Percentiles rank a stretch among this genome's conserved stretches.
phyloP scores from a whole-genome alignment of 2,329 filamentous ascomycete species.

The Cladosporium oxysporum region DNA sequence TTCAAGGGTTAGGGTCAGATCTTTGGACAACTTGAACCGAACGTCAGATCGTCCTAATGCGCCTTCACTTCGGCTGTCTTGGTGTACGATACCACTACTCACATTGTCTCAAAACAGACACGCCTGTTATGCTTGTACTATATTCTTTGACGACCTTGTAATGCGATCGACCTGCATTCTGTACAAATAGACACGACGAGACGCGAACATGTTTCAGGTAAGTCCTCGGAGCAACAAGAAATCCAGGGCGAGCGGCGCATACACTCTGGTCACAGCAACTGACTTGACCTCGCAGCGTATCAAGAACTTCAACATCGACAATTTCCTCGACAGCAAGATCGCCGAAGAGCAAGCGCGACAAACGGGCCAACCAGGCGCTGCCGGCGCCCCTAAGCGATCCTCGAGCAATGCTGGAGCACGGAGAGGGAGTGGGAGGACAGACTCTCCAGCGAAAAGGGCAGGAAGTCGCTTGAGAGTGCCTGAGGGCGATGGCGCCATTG shows the following conservation, averaged over 20 bases:
- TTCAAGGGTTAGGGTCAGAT: neutral
- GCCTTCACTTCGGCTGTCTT: neutral
- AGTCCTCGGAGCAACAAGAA: neutral
- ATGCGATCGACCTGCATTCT: slow-evolving; percentile 10
- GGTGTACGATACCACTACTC: neutral
- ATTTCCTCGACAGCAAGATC: slow-evolving; percentile 60
- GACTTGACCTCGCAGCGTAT: slow-evolving; percentile 30
- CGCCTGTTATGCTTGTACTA: slow-evolving; percentile 15
- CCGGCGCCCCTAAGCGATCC: slow-evolving; percentile 36
- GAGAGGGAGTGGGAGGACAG: slow-evolving; percentile 43
- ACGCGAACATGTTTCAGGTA: slow-evolving; percentile 22
- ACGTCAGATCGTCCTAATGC: slow-evolving; percentile 1
- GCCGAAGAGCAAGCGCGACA: slow-evolving; percentile 89
- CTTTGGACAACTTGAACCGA: neutral
- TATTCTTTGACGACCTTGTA: slow-evolving; percentile 3
- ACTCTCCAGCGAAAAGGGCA: slow-evolving; percentile 32
- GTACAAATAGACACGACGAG: slow-evolving; percentile 19
- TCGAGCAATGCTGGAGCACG: slow-evolving; percentile 49
- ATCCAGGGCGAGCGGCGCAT: neutral
- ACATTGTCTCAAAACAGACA: neutral
- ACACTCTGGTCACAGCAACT: neutral
- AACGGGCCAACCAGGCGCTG: slow-evolving; percentile 31
- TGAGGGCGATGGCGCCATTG: slow-evolving; percentile 34
- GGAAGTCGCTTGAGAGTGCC: slow-evolving; percentile 30
- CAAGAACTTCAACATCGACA: slow-evolving; percentile 40